phyloP scores from a whole-genome alignment of 164 flowering plant species.

The Nymphaea thermarum region DNA sequence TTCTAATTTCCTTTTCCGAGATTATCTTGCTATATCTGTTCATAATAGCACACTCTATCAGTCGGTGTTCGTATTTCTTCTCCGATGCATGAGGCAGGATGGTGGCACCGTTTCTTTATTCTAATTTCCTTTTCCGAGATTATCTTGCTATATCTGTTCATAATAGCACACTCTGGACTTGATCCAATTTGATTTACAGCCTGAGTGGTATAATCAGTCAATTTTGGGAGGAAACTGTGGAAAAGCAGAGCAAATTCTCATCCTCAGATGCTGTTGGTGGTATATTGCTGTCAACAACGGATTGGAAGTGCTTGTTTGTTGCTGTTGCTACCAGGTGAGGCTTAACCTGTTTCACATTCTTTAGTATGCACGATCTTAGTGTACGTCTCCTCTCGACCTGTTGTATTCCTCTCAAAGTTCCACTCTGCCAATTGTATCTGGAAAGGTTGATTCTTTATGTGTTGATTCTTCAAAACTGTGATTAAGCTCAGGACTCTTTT shows the following conservation, averaged over 20 bases:
- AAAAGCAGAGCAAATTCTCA: no score
- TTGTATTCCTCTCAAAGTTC: constrained; percentile 13
- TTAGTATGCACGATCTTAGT: no score
- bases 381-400: background rate
- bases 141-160: no score
- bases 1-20: no score
- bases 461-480: background rate
- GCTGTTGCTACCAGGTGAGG: background rate
- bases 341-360: background rate
- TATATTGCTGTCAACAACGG: background rate
- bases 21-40: no score
- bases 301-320: background rate
- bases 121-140: no score
- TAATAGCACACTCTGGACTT: constrained; percentile 36
- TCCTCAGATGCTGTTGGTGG: constrained; percentile 2
- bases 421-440: background rate
- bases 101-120: no score
- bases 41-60: constrained; percentile 33
- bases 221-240: constrained; percentile 16
- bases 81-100: no score
- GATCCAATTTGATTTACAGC: constrained; percentile 25
- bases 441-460: background rate
- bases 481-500: background rate
- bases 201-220: constrained; percentile 19
- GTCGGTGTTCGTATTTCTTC: no score